Evolutionary conservation across 202 grass and related monocot species (phyloP).

Genomic region (Carex arenaria): DNA sequence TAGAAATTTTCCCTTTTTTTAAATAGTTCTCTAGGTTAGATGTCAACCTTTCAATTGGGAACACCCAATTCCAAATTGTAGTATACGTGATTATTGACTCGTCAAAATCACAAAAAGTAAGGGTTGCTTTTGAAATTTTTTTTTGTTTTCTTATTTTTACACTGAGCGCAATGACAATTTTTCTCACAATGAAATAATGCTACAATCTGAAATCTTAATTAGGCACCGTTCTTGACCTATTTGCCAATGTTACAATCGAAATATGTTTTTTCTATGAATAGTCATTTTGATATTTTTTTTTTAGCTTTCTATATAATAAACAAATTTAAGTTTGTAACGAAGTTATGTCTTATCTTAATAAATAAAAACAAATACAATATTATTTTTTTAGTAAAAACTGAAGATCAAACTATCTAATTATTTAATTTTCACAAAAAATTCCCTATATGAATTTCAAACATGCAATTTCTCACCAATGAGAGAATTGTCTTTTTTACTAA

Average conservation of each 20-base stretch:
- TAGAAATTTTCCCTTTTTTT: not conserved
- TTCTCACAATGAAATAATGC: not conserved
- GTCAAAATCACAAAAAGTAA: not conserved
- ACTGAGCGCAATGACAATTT: not conserved
- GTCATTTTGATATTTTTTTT: not conserved
- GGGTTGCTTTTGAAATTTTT: not conserved
- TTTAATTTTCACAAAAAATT: too few relatives aligned
- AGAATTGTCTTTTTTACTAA: too few relatives aligned
- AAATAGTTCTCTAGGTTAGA: not conserved
- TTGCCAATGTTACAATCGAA: too few relatives aligned
- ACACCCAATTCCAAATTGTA: not conserved
- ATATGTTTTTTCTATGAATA: not conserved
- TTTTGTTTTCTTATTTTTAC: not conserved
- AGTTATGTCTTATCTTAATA: not conserved
- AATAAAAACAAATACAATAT: not conserved
- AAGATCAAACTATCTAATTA: not conserved
- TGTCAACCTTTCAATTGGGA: conserved; percentile 3
- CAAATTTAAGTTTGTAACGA: not conserved
- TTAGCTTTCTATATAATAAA: not conserved
- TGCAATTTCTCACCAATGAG: too few relatives aligned
- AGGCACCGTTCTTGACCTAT: not conserved
- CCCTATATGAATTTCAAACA: too few relatives aligned
- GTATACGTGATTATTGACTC: not conserved
- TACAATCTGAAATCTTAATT: not conserved
- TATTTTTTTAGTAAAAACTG: not conserved